These are phyloP conservation scores for Colletotrichum lupini DNA, from an alignment of 2,329 filamentous ascomycete species.

Conservation along the genomic window DNA sequence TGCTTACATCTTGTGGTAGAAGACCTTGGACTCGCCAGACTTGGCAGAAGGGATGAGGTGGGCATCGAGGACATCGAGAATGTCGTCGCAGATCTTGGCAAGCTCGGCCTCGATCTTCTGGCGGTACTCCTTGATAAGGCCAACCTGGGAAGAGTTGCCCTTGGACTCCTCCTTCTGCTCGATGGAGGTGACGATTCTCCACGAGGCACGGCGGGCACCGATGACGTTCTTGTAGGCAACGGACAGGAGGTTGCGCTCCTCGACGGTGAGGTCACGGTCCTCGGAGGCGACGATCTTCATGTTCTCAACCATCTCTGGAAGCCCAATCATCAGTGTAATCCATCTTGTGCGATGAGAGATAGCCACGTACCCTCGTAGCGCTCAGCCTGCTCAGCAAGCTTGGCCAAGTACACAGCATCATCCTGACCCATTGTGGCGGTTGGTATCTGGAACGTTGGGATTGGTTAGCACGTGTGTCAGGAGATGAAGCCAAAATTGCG, in stretches of 20 bases:
- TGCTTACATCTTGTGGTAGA: constrained; percentile 98
- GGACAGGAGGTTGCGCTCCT: constrained; percentile 97
- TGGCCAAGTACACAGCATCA: constrained; percentile 99
- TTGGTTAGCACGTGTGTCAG: constrained; percentile 27
- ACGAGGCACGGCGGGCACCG: constrained; percentile 94
- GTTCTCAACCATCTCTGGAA: constrained; percentile 97
- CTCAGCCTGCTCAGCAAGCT: constrained; percentile 99
- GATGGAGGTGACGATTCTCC: constrained; percentile 98
- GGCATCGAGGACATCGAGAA: constrained; percentile 93
- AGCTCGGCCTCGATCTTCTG: constrained; percentile 98
- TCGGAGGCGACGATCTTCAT: constrained; percentile 98
- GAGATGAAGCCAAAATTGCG: constrained; percentile 2
- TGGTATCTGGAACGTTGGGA: constrained; percentile 36
- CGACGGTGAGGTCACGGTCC: constrained; percentile 84
- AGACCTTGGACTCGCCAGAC: constrained; percentile 98
- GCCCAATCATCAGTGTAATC: constrained; percentile 23
- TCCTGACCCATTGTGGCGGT: constrained; percentile 93
- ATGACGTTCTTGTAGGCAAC: constrained; percentile 99
- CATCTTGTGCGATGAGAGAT: constrained; percentile 11
- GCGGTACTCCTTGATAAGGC: constrained; percentile 96
- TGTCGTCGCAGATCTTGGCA: constrained; percentile 97
- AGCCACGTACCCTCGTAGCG: constrained; percentile 91
- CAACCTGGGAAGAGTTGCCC: constrained; percentile 92
- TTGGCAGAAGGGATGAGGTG: constrained; percentile 94
- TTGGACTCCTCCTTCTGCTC: constrained; percentile 99